A percentile compares a stretch with the other conserved stretches of the same genome.
Conservation (phyloP, 2,329 filamentous ascomycete genomes). For the Emericellopsis cladophorae region DNA sequence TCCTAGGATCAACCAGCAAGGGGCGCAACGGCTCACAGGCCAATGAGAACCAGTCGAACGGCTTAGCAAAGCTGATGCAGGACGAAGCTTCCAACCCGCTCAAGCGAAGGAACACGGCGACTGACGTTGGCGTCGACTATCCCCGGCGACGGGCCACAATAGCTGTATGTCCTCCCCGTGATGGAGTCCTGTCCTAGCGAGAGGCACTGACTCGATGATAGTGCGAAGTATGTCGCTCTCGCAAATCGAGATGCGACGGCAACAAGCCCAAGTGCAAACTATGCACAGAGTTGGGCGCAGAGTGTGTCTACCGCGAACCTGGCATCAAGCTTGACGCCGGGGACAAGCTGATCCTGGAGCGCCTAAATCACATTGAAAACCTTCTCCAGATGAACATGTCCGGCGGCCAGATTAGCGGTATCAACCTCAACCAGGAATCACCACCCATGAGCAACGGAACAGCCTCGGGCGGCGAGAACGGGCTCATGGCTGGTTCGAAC, state of each 20-base stretch:
- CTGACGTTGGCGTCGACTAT: constrained; percentile 47
- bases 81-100: constrained; percentile 46
- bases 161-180: constrained; percentile 34
- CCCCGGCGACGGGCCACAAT: constrained; percentile 53
- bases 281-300: constrained; percentile 68
- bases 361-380: constrained; percentile 64
- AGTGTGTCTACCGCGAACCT: constrained; percentile 75
- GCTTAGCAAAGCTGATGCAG: constrained; percentile 22
- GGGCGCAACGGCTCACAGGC: constrained; percentile 42
- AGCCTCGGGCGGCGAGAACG: constrained; percentile 42
- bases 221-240: constrained; percentile 72
- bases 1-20: constrained; percentile 39
- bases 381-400: constrained; percentile 61
- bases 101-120: constrained; percentile 44
- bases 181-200: background rate
- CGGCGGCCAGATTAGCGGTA: constrained; percentile 31
- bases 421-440: constrained; percentile 47
- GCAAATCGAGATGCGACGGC: constrained; percentile 70
- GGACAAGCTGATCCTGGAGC: constrained; percentile 75
- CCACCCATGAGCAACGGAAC: constrained; percentile 54
- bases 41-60: constrained; percentile 32
- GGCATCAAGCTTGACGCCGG: constrained; percentile 80
- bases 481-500: constrained; percentile 30
- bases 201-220: constrained; percentile 15
- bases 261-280: constrained; percentile 75